These are phyloP conservation scores for Omphalotus guepiniiformis DNA, from an alignment of 768 basidiomycete species.

Conservation along the genomic window DNA sequence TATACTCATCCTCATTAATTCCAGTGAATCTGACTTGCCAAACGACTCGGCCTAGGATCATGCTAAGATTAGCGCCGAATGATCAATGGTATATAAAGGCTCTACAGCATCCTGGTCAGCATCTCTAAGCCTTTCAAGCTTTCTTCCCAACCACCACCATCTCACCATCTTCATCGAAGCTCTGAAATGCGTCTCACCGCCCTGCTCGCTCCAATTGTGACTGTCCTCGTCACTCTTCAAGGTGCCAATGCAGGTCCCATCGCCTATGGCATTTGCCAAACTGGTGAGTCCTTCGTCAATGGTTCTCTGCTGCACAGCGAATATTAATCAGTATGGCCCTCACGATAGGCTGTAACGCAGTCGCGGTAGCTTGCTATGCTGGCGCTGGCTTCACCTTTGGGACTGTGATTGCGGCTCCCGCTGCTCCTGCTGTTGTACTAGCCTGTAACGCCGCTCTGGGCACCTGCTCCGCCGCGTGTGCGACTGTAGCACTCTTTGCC, in stretches of 20 bases:
- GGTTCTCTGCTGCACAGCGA: neutral
- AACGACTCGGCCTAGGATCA: too few relatives aligned
- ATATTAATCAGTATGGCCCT: neutral
- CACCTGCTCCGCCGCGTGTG: constrained; percentile 11
- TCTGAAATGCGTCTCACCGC: constrained; percentile 5
- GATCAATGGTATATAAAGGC: too few relatives aligned
- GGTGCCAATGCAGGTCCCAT: constrained; percentile 23
- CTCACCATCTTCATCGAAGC: neutral
- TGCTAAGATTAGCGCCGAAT: too few relatives aligned
- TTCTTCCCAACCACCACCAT: neutral
- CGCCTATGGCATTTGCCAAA: constrained; percentile 36
- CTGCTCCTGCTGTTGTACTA: constrained; percentile 30
- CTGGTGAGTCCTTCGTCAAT: constrained; percentile 23
- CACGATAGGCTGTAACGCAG: constrained; percentile 25
- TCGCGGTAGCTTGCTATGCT: constrained; percentile 38
- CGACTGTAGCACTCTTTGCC: constrained; percentile 10
- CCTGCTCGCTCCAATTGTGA: constrained; percentile 1
- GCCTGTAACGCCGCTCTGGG: constrained; percentile 34
- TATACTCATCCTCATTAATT: too few relatives aligned
- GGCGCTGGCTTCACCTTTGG: constrained; percentile 37
- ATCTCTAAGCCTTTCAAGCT: too few relatives aligned
- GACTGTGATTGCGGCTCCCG: constrained; percentile 31
- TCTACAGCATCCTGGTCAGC: too few relatives aligned
- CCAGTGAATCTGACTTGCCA: too few relatives aligned
- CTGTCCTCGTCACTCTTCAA: neutral